Conservation (phyloP, 2,329 filamentous ascomycete species). For the Tolypocladium album region DNA sequence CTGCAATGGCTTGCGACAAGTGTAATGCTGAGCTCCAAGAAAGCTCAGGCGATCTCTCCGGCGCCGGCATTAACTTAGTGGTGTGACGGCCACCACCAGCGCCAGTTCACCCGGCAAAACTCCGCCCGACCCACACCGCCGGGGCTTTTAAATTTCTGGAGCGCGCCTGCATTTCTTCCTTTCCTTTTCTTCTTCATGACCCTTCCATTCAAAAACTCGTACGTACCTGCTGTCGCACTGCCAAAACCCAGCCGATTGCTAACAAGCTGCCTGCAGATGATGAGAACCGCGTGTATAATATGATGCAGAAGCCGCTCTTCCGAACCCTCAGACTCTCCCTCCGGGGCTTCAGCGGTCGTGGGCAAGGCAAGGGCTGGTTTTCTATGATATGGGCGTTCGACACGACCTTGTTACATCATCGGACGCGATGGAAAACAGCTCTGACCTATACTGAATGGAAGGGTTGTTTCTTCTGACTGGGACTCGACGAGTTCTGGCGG, state of each 20-base stretch:
- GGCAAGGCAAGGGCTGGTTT: conserved; percentile 46
- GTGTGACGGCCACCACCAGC: background rate
- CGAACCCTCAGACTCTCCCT: conserved; percentile 71
- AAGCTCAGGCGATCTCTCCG: background rate
- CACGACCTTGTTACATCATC: conserved; percentile 95
- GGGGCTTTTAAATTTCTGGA: conserved; percentile 22
- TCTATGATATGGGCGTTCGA: conserved; percentile 98
- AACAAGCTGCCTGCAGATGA: conserved; percentile 58
- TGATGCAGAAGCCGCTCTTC: conserved; percentile 63
- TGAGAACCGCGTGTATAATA: conserved; percentile 98
- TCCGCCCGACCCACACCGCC: conserved; percentile 12
- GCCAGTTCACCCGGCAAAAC: conserved; percentile 15
- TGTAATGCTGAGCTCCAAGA: background rate
- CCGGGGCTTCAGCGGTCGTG: conserved; percentile 82
- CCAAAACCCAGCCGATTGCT: conserved; percentile 12
- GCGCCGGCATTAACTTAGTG: background rate
- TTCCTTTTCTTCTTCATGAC: conserved; percentile 59
- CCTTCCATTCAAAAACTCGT: conserved; percentile 99
- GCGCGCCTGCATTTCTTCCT: conserved; percentile 23
- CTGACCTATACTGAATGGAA: conserved; percentile 56
- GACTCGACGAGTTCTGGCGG: background rate
- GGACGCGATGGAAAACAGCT: conserved; percentile 96
- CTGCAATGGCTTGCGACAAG: background rate
- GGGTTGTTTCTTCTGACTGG: conserved; percentile 5
- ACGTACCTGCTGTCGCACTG: conserved; percentile 32